Base-by-base conservation (phyloP, 805 yeast genomes). In the Ogataea pilisensis region DNA sequence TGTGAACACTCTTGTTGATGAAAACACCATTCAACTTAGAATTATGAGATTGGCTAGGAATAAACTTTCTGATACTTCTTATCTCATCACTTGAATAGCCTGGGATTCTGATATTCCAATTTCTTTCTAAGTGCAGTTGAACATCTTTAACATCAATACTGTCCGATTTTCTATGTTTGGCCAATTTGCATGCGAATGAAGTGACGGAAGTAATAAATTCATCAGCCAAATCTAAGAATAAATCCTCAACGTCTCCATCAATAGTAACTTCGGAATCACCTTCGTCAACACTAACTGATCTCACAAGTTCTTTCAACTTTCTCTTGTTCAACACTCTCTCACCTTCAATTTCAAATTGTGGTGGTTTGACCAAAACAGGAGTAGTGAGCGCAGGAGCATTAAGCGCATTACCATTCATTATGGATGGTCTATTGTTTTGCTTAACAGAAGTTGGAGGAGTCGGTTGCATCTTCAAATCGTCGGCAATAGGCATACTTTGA, bases 161-260 rank as follows among this genome's bases (percentile, higher is more conserved):
- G 45, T 91, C 96, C 6, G 87, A 78, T 57, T 86, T 88, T 52
- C 99, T 75, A 58, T 91, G 97, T 60, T 93, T 93, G 18, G 99
- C 98, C 49, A 93, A 70, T 40, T 95, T 76, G 59, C 98, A 91
- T 1, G 98, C 96, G 68, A 93, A 93, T 2, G 88, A 72, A 0
- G 97, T 89, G 2, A 95, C 96, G 35, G 86, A 82, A 7, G 85
- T 76, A 13, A 93, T 93, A 58, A 93, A 93, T 58, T 93, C 98
- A 63, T 93, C 99, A 0, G 99, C 97, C 35, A 93, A 67, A 61
- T 93, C 99, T 33, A 93, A 69, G 27, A 93, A 66, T 30, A 93
- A 66, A 52, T 91, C 98, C 61, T 90, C 96, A 14, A 88, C 95
- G 63, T 93, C 97, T 21, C 97, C 98, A 61, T 91, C 99, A 42